Percentiles rank a stretch among this genome's conserved stretches.
phyloP scores from a whole-genome alignment of 1,284 basidiomycete genomes.

The Ustilago trichophora region DNA sequence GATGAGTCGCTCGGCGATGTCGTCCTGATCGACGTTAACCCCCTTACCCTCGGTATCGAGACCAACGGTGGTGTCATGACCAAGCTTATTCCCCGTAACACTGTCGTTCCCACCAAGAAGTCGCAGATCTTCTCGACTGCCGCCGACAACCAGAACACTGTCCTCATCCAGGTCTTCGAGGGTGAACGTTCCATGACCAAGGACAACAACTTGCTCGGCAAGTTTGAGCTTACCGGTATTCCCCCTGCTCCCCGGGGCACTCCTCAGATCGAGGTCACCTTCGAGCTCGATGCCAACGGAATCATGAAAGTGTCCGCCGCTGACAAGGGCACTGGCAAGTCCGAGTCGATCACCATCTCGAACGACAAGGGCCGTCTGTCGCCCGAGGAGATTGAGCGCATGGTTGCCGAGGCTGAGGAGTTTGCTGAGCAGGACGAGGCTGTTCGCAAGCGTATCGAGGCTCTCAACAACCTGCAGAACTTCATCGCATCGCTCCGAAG shows the following conservation, averaged over 20 bases:
- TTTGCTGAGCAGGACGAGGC: slow-evolving; percentile 66
- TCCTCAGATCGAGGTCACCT: slow-evolving; percentile 67
- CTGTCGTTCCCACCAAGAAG: slow-evolving; percentile 97
- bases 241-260: slow-evolving; percentile 94
- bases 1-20: slow-evolving; percentile 81
- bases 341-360: slow-evolving; percentile 64
- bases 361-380: slow-evolving; percentile 66
- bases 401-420: slow-evolving; percentile 66
- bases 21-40: slow-evolving; percentile 94
- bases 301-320: slow-evolving; percentile 66
- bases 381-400: slow-evolving; percentile 65
- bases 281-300: slow-evolving; percentile 66
- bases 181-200: slow-evolving; percentile 94
- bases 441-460: slow-evolving; percentile 63
- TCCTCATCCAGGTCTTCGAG: slow-evolving; percentile 82
- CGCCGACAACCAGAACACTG: slow-evolving; percentile 66
- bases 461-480: slow-evolving; percentile 64
- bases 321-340: slow-evolving; percentile 66
- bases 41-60: slow-evolving; percentile 94
- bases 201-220: slow-evolving; percentile 97
- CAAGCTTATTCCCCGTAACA: slow-evolving; percentile 95
- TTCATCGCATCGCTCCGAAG: slow-evolving; percentile 63
- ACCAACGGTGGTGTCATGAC: slow-evolving; percentile 98
- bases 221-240: slow-evolving; percentile 91
- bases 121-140: slow-evolving; percentile 91